Base-by-base conservation (phyloP, 495 filamentous ascomycete genomes). In the Aspergillus taichungensis region DNA sequence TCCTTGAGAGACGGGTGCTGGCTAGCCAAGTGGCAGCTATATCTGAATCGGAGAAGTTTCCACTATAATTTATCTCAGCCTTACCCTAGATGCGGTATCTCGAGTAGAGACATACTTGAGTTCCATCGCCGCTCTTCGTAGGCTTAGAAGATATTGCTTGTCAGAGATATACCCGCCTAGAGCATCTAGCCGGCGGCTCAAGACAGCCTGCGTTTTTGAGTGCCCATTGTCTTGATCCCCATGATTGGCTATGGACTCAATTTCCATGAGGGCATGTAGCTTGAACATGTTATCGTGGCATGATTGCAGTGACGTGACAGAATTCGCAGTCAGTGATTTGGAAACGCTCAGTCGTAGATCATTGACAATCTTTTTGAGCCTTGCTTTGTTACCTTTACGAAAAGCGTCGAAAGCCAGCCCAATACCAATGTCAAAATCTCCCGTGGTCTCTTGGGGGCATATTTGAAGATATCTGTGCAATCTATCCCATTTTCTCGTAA, bases 141-240 rank as follows among this genome's bases (percentile, higher is more conserved):
- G 71, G 2, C 89, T 84, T n/a, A 99, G 75, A 24, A 99, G 64
- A 55, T 95, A 95, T 61, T 97, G 91, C 61, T 97, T 96, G 57
- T 97, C 87, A 34, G 82, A 77, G 24, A 85, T 77, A 55, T 88
- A 95, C 4, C 88, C 83, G 3, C 92, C 92, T 8, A 99, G 63
- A 8, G 90, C 75, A 56, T 90, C 84, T 38, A 97, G 66, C 7
- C 94, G 84, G 33, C 83, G 76, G 52, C 83, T 75, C 10, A 96
- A 66, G 7, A 79, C 75, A 50, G 71, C 64, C 0, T 82, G 57
- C 14, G 88, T 56, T 13, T 62, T 61, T 28, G 60, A 50, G 50
- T 54, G 59, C 39, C 63, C 43, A 5, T 53, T 53, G 11, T 61
- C 53, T 30, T 60, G 48, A 34, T 64, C 59, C 8, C 59, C 53